phyloP scores from a whole-genome alignment of 768 basidiomycete species.

The Auriscalpium vulgare region DNA sequence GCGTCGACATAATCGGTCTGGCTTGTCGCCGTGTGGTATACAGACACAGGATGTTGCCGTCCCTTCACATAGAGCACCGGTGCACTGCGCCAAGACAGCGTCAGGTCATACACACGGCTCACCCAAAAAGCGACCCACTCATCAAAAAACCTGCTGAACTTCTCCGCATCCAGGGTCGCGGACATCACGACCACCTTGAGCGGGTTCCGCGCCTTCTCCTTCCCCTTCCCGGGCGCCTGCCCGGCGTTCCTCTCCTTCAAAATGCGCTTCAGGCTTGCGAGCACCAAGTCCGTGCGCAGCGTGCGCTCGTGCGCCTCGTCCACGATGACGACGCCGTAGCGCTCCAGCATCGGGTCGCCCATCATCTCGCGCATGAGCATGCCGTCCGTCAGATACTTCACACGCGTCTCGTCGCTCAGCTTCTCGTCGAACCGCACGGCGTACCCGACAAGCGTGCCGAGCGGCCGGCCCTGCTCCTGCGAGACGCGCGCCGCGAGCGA shows the following conservation, averaged over 20 bases:
- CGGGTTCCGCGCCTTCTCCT: slow-evolving; percentile 43
- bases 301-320: slow-evolving; percentile 98
- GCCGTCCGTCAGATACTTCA: slow-evolving; percentile 97
- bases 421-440: slow-evolving; percentile 93
- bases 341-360: slow-evolving; percentile 63
- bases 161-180: slow-evolving; percentile 93
- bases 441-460: slow-evolving; percentile 86
- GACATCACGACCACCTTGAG: slow-evolving; percentile 96
- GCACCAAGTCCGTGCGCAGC: slow-evolving; percentile 86
- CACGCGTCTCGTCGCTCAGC: slow-evolving; percentile 60
- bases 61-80: slow-evolving; percentile 89
- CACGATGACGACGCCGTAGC: slow-evolving; percentile 83
- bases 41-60: slow-evolving; percentile 84
- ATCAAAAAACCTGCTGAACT: slow-evolving; percentile 83
- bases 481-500: slow-evolving; percentile 91
- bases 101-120: neutral
- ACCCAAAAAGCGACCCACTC: slow-evolving; percentile 41
- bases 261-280: slow-evolving; percentile 84
- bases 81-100: slow-evolving; percentile 43
- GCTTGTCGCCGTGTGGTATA: slow-evolving; percentile 67
- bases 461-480: slow-evolving; percentile 59
- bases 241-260: slow-evolving; percentile 51
- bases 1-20: slow-evolving; percentile 84
- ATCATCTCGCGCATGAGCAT: slow-evolving; percentile 94
- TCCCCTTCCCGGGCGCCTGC: slow-evolving; percentile 37